Evolutionary conservation across 1,139 yeast genomes (phyloP).

Genomic region (Insectozyma bohioensis): DNA sequence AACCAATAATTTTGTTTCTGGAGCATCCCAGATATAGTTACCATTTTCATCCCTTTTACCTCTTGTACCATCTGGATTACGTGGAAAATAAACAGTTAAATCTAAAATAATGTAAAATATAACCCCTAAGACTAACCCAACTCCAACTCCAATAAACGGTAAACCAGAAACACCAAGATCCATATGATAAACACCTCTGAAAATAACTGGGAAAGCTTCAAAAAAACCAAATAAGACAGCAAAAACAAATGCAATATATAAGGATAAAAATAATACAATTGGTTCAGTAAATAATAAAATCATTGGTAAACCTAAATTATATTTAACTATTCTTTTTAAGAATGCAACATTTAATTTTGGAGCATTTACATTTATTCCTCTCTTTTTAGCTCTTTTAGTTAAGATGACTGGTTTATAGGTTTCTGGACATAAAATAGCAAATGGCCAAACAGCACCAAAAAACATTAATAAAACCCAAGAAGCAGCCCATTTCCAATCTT

Average conservation of each 20-base stretch:
- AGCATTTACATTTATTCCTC: conserved; percentile 51
- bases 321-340: conserved; percentile 29
- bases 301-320: conserved; percentile 59
- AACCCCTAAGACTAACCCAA: conserved; percentile 61
- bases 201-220: conserved; percentile 75
- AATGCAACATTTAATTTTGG: conserved; percentile 21
- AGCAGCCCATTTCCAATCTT: conserved; percentile 74
- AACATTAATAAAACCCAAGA: conserved; percentile 76
- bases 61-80: conserved; percentile 62
- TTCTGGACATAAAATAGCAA: conserved; percentile 61
- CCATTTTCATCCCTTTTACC: conserved; percentile 59
- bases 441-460: conserved; percentile 63
- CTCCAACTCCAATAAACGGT: conserved; percentile 67
- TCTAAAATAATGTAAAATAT: conserved; percentile 50
- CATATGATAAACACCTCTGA: conserved; percentile 62
- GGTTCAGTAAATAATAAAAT: conserved; percentile 69
- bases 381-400: conserved; percentile 54
- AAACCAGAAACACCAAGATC: conserved; percentile 60
- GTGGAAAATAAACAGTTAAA: conserved; percentile 48
- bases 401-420: conserved; percentile 66
- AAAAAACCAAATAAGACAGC: conserved; percentile 77
- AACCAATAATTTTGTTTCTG: conserved; percentile 38
- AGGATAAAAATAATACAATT: conserved; percentile 63
- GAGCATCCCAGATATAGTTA: conserved; percentile 41
- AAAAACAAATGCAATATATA: conserved; percentile 69